Conservation (phyloP, 305 asterid species). For the Striga hermonthica region DNA sequence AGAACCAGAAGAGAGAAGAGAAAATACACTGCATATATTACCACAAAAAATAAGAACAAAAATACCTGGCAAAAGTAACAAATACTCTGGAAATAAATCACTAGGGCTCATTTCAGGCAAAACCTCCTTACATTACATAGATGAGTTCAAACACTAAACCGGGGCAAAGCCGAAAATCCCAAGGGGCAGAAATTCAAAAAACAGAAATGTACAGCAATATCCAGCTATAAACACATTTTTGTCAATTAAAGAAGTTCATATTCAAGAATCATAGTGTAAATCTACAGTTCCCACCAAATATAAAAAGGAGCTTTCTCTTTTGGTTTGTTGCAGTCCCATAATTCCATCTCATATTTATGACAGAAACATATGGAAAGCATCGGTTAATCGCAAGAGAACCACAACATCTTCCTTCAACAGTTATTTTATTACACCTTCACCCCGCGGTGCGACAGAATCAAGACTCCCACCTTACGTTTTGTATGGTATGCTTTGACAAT, state of each 20-base stretch:
- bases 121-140: slow-evolving; percentile 14
- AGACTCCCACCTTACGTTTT: slow-evolving; percentile 34
- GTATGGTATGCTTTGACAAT: slow-evolving; percentile 7
- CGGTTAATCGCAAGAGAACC: slow-evolving; percentile 29
- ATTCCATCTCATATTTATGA: background rate
- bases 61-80: background rate
- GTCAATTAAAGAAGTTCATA: slow-evolving; percentile 18
- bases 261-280: background rate
- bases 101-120: slow-evolving; percentile 1
- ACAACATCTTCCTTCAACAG: slow-evolving; percentile 28
- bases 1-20: too few species aligned
- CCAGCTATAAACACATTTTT: slow-evolving; percentile 20
- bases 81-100: too few species aligned
- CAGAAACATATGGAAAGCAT: too few species aligned
- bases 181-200: background rate
- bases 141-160: slow-evolving; percentile 9
- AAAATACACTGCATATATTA: too few species aligned
- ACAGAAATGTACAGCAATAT: slow-evolving; percentile 7
- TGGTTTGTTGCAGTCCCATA: background rate
- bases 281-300: slow-evolving; percentile 9
- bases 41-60: background rate
- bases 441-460: slow-evolving; percentile 36
- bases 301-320: background rate
- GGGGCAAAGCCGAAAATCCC: slow-evolving; percentile 8
- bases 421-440: slow-evolving; percentile 13